phyloP scores from a whole-genome alignment of 129 eudicot species.

The Centrapalus pauciflorus region DNA sequence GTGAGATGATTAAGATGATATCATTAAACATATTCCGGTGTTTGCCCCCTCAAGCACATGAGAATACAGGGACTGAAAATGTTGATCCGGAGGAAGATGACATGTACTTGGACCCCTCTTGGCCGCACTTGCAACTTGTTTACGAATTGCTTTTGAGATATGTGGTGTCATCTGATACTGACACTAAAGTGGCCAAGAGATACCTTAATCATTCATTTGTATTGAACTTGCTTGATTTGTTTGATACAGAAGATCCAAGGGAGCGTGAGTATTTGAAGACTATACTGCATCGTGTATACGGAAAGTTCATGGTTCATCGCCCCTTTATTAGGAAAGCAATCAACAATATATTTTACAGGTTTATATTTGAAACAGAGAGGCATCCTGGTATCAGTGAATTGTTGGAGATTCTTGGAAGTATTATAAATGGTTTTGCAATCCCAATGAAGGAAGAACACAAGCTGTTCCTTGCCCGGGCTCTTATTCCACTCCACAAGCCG shows the following conservation, averaged over 20 bases:
- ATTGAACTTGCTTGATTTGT: slow-evolving; percentile 49
- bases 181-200: slow-evolving; percentile 51
- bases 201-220: slow-evolving; percentile 56
- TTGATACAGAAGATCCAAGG: slow-evolving; percentile 53
- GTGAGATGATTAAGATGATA: slow-evolving; percentile 58
- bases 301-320: slow-evolving; percentile 66
- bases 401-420: slow-evolving; percentile 68
- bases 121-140: slow-evolving; percentile 65
- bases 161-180: slow-evolving; percentile 55
- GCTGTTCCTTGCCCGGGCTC: slow-evolving; percentile 54
- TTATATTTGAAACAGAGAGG: slow-evolving; percentile 67
- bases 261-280: slow-evolving; percentile 63
- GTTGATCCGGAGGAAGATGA: slow-evolving; percentile 64
- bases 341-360: slow-evolving; percentile 56
- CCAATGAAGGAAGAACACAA: slow-evolving; percentile 78
- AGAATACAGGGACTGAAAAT: slow-evolving; percentile 41
- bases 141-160: slow-evolving; percentile 56
- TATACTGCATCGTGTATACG: slow-evolving; percentile 59
- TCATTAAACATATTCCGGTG: slow-evolving; percentile 54
- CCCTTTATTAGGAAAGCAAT: slow-evolving; percentile 64
- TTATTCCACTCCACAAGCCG: slow-evolving; percentile 64
- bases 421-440: slow-evolving; percentile 59
- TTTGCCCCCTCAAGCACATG: slow-evolving; percentile 57
- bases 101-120: slow-evolving; percentile 47
- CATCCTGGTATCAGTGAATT: slow-evolving; percentile 55